Conservation (phyloP, 2,329 filamentous ascomycete genomes). For the Neofusicoccum parvum region DNA sequence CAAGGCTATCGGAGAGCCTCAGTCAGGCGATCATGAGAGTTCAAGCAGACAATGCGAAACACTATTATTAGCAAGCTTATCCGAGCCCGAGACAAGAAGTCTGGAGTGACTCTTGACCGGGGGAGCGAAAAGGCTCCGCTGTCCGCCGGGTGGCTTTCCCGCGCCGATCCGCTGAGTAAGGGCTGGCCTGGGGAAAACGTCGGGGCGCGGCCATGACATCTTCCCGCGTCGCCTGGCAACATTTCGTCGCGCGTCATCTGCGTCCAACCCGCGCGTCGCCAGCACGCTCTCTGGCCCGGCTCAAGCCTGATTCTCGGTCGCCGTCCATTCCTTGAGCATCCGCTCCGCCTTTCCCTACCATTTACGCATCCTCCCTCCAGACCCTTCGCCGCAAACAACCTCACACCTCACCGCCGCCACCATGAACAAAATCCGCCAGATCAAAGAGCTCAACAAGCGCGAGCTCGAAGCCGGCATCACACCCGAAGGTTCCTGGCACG, state of each 20-base stretch:
- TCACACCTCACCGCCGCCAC: slow-evolving; percentile 28
- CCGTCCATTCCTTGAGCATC: neutral
- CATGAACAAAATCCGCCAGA: slow-evolving; percentile 95
- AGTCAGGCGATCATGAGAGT: neutral
- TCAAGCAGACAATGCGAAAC: neutral
- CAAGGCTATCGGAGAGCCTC: neutral
- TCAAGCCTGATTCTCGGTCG: neutral
- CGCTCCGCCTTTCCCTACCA: no score
- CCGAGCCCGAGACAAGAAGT: neutral
- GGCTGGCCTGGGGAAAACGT: neutral
- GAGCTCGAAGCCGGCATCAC: slow-evolving; percentile 89
- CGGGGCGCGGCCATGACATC: slow-evolving; percentile 9
- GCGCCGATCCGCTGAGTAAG: neutral
- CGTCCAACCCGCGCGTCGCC: neutral
- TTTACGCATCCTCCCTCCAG: no score
- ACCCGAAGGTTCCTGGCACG: slow-evolving; percentile 90
- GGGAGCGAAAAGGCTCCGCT: neutral
- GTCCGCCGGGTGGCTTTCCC: slow-evolving; percentile 4
- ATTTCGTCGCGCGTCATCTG: slow-evolving; percentile 11
- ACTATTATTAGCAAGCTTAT: slow-evolving; percentile 1
- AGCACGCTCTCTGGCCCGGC: neutral
- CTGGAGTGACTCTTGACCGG: neutral
- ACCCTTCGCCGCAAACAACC: neutral
- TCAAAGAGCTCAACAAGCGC: slow-evolving; percentile 88
- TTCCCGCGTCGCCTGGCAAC: neutral